Conservation (phyloP, 2,329 filamentous ascomycete genomes). For the Alternaria sp. region DNA sequence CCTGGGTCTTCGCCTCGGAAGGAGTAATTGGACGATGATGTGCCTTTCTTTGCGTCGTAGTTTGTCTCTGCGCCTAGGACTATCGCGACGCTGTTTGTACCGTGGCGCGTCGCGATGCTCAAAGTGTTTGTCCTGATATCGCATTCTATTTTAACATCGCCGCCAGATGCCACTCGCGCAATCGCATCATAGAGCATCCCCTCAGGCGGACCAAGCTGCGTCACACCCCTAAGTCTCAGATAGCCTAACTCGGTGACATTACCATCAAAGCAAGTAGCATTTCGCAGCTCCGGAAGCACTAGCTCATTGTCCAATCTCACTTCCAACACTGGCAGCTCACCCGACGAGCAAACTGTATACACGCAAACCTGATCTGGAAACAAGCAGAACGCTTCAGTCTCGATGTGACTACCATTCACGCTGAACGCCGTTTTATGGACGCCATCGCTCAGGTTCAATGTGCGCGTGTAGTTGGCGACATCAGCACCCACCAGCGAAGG, state of each 20-base stretch:
- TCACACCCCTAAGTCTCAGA: conserved; percentile 39
- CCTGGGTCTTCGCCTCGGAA: conserved; percentile 61
- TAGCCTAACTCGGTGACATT: conserved; percentile 46
- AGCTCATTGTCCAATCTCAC: conserved; percentile 57
- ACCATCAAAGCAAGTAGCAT: conserved; percentile 46
- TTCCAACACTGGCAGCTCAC: conserved; percentile 53
- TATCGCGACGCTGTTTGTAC: conserved; percentile 47
- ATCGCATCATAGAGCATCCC: conserved; percentile 58
- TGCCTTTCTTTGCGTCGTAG: conserved; percentile 62
- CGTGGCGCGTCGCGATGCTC: conserved; percentile 12
- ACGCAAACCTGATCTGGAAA: conserved; percentile 55
- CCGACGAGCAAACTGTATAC: conserved; percentile 46
- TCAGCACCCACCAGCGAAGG: conserved; percentile 30
- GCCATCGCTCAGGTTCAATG: conserved; percentile 57
- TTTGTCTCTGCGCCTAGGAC: conserved; percentile 59
- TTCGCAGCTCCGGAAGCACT: conserved; percentile 38
- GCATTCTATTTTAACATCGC: conserved; percentile 26
- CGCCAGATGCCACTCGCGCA: conserved; percentile 38
- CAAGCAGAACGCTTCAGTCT: conserved; percentile 57
- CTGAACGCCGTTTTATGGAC: conserved; percentile 47
- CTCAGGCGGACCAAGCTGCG: conserved; percentile 53
- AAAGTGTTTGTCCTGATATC: conserved; percentile 19
- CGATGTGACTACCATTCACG: conserved; percentile 43
- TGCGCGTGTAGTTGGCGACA: conserved; percentile 49
- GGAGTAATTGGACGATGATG: conserved; percentile 54